Conservation (phyloP, 1,284 basidiomycete species). For the Leucoagaricus sp. region DNA sequence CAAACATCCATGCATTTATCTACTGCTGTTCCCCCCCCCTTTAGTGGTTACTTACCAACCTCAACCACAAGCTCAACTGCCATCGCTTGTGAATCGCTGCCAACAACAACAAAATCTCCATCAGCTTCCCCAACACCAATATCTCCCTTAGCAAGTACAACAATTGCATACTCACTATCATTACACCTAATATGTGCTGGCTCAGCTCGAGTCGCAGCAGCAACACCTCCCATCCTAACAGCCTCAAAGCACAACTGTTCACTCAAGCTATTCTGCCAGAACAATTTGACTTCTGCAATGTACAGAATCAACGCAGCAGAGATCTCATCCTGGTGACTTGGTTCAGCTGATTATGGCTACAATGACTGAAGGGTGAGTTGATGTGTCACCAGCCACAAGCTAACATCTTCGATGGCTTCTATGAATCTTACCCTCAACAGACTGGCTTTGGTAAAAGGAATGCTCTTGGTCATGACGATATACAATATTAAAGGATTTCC, state of each 20-base stretch:
- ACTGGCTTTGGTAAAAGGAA: constrained; percentile 61
- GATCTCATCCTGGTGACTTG: constrained; percentile 60
- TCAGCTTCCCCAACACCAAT: no score
- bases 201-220: no score
- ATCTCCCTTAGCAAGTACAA: no score
- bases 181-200: no score
- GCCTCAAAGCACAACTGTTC: no score
- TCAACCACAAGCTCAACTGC: constrained; percentile 35
- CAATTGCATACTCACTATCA: no score
- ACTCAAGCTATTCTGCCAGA: no score
- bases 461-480: constrained; percentile 69
- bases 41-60: constrained; percentile 43
- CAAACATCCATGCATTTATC: constrained; percentile 28
- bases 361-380: constrained; percentile 69
- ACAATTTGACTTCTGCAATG: constrained; percentile 68
- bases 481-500: constrained; percentile 71
- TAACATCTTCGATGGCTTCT: constrained; percentile 55
- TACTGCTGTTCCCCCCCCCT: constrained; percentile 34
- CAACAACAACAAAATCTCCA: no score
- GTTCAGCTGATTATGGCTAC: no score
- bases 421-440: constrained; percentile 67
- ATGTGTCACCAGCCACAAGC: constrained; percentile 31
- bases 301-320: constrained; percentile 45
- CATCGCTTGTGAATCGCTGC: constrained; percentile 24
- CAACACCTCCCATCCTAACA: no score